phyloP scores from a whole-genome alignment of 495 filamentous ascomycete genomes.

The Daldinia loculata region DNA sequence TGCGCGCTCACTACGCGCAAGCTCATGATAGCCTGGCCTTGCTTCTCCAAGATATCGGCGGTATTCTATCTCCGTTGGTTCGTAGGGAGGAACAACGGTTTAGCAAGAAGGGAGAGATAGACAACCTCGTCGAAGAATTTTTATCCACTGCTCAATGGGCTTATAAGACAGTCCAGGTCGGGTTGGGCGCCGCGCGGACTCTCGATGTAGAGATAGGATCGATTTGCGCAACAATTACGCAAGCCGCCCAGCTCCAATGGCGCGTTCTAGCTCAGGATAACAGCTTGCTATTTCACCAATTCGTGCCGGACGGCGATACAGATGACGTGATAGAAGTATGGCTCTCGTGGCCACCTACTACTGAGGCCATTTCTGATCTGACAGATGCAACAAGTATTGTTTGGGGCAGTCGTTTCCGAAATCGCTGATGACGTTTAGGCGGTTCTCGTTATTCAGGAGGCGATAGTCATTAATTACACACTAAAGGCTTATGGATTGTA shows the following conservation, averaged over 20 bases:
- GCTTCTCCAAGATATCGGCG: neutral
- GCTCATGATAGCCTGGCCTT: neutral
- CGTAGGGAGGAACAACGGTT: neutral
- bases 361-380: neutral
- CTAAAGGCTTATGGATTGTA: neutral
- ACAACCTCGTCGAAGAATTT: neutral
- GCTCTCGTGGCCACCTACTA: constrained; percentile 1
- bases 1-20: constrained; percentile 7
- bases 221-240: neutral
- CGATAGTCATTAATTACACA: neutral
- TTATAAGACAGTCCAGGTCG: neutral
- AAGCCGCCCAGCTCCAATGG: neutral
- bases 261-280: neutral
- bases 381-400: neutral
- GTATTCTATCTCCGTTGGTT: neutral
- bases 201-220: neutral
- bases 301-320: neutral
- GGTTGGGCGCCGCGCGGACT: neutral
- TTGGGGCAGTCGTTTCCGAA: neutral
- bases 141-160: neutral
- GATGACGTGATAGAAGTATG: neutral
- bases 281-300: neutral
- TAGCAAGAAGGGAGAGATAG: neutral
- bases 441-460: neutral
- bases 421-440: too few species aligned